Evolutionary conservation across 495 filamentous ascomycete genomes (phyloP), one percentile per base, ranked within the genome.

Genomic region (Trichoderma orchidacearum): DNA sequence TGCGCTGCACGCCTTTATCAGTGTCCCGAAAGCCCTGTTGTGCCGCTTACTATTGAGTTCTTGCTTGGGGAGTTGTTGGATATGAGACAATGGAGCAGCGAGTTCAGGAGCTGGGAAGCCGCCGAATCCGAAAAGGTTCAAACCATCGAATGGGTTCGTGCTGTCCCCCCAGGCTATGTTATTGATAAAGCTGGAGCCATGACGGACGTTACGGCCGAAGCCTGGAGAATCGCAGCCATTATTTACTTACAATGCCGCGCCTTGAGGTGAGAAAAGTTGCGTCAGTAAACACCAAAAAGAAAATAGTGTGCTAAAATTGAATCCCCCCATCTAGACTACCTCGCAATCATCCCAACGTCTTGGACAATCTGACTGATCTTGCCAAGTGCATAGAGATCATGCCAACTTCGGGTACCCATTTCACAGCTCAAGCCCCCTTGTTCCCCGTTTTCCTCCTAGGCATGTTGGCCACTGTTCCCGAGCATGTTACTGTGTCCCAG

Each of bases 401-500:
- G 48, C 56, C 56, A 17, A 51, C 38, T 18, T 36, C 29, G 13
- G 56, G 45, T 21, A 23, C 30, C 3, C n/a, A 34, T 17, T 57
- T 57, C 56, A 57, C 45, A 12, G 56, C 56, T 11, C 56, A 57
- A 15, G 56, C 56, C 0, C 56, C 56, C 11, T 15, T 57, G 7
- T 57, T 57, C 45, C 56, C 56, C 11, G 56, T 57, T 15, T 57
- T 51, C 11, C 56, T 57, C 15, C 13, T 57, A 12, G 56, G 56
- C 8, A 30, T 57, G 27, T n/a, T 52, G 0, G 41, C 56, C 3
- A 36, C 45, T 13, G 30, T 51, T 4, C n/a, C 17, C 17, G 17
- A 27, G n/a, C 45, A 50, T 11, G 30, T 23, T 9, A 3, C 2
- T 1, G 30, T 57, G 13, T 13, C 56, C 4, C n/a, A 27, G 15